These are phyloP conservation scores for Zymoseptoria passerinii DNA, from an alignment of 2,329 filamentous ascomycete species.

Conservation along the genomic window DNA sequence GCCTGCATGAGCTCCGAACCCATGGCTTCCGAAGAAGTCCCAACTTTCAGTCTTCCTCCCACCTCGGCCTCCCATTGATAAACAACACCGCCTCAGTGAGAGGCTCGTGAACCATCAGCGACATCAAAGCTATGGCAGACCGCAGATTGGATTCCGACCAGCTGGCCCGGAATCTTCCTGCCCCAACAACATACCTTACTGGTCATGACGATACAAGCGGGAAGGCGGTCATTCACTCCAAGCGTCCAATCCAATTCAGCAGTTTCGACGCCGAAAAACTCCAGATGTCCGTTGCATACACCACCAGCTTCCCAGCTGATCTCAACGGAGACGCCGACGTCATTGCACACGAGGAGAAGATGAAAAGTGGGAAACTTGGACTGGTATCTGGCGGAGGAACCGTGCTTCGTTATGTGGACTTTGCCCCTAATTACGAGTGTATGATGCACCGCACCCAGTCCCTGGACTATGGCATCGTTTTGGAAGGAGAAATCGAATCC, in stretches of 20 bases:
- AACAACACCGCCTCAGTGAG: neutral
- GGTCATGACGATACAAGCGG: slow-evolving; percentile 26
- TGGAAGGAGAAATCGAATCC: slow-evolving; percentile 29
- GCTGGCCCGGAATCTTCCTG: slow-evolving; percentile 24
- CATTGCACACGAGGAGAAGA: slow-evolving; percentile 36
- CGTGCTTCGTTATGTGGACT: slow-evolving; percentile 36
- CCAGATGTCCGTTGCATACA: slow-evolving; percentile 45
- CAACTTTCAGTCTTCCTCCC: neutral
- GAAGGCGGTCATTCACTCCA: slow-evolving; percentile 29
- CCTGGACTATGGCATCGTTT: slow-evolving; percentile 32
- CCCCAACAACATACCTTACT: slow-evolving; percentile 29
- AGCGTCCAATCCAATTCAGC: slow-evolving; percentile 26
- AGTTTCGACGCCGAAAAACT: slow-evolving; percentile 37
- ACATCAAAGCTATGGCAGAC: neutral
- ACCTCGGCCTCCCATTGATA: neutral
- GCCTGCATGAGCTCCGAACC: neutral
- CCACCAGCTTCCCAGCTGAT: slow-evolving; percentile 43
- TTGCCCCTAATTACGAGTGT: slow-evolving; percentile 27
- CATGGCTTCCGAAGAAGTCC: neutral
- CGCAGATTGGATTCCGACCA: slow-evolving; percentile 25
- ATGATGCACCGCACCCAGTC: slow-evolving; percentile 33
- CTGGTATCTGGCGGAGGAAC: slow-evolving; percentile 44
- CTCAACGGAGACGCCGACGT: slow-evolving; percentile 43
- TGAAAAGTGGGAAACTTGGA: slow-evolving; percentile 38
- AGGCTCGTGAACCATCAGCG: neutral